Base-by-base conservation (phyloP, 495 filamentous ascomycete species). In the Trypethelium eluteriae region DNA sequence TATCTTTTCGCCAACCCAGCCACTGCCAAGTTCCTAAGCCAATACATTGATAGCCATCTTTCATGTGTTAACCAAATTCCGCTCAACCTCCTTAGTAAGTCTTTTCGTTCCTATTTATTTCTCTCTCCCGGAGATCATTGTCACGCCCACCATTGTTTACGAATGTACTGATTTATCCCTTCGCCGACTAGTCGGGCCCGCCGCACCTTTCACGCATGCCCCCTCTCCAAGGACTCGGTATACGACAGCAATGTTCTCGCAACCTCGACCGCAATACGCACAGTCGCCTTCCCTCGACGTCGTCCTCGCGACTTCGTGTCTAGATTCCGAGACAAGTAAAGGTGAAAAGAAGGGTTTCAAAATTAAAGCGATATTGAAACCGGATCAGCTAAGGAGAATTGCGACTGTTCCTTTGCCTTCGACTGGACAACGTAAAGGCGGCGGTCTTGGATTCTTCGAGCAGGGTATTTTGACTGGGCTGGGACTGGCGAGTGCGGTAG, bases 11-110 rank as follows among this genome's bases (percentile, higher is more conserved):
- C 80, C 25, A 75, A 75, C 11, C 74, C 78, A 10, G 39, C 76
- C 0, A 73, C 79, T 16, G 80, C 79, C 18, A 84, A 84, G 67
- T 84, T 85, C 61, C 74, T 85, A 6, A 74, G 78, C 18, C 81
- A 83, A 64, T 82, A 81, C 68, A 76, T 85, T 39, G 74, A 78
- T 57, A 72, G 79, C 35, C 72, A 78, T 7, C 71, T 78, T 35
- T 78, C 81, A 0, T 81, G 75, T 69, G 74, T 82, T 64, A 84
- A 85, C 75, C 81, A 83, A 50, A 76, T 84, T 7, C 82, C 82
- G 4, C 68, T 69, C 9, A 75, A 79, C 12, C 72, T 84, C 50
- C 77, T 84, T 34, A 53, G 63, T 73, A n/a, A 63, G 71, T 56
- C 57, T 64, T 5, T 39, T 38, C 7, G 36, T 11, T 56, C 10